Conservation (phyloP, 495 filamentous ascomycete genomes). For the Xylaria sp. region DNA sequence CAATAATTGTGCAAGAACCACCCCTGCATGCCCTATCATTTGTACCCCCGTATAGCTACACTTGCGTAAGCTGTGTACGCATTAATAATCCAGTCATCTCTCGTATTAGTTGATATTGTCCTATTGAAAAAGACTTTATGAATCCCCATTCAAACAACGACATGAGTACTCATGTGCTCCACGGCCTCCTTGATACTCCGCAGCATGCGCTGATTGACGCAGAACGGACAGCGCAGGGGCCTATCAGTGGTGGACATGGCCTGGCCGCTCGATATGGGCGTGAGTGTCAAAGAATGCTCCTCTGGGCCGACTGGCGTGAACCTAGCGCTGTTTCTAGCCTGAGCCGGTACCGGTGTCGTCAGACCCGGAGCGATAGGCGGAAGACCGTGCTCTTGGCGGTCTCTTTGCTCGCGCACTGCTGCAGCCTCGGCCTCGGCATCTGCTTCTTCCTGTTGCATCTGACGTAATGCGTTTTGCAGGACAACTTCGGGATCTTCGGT, state of each 20-base stretch:
- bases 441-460: slow-evolving; percentile 57
- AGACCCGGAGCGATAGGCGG: slow-evolving; percentile 42
- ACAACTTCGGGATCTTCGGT: slow-evolving; percentile 59
- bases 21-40: neutral
- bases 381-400: slow-evolving; percentile 52
- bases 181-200: slow-evolving; percentile 64
- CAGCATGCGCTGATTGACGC: slow-evolving; percentile 63
- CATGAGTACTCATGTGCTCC: slow-evolving; percentile 65
- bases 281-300: slow-evolving; percentile 50
- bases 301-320: slow-evolving; percentile 40
- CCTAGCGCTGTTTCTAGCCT: slow-evolving; percentile 26
- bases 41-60: neutral
- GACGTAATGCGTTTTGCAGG: slow-evolving; percentile 56
- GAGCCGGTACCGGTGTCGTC: slow-evolving; percentile 34
- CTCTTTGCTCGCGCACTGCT: slow-evolving; percentile 51
- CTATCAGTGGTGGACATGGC: slow-evolving; percentile 53
- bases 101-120: neutral
- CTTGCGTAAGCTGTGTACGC: neutral
- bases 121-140: neutral
- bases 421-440: slow-evolving; percentile 56
- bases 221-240: slow-evolving; percentile 63
- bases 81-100: neutral
- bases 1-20: neutral
- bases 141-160: slow-evolving; percentile 51
- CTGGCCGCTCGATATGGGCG: slow-evolving; percentile 54